Percentiles rank a stretch among this genome's conserved stretches.
These are phyloP conservation scores for Phytophthora tentaculata DNA, from an alignment of 352 stramenopile genomes.

Conservation along the genomic window DNA sequence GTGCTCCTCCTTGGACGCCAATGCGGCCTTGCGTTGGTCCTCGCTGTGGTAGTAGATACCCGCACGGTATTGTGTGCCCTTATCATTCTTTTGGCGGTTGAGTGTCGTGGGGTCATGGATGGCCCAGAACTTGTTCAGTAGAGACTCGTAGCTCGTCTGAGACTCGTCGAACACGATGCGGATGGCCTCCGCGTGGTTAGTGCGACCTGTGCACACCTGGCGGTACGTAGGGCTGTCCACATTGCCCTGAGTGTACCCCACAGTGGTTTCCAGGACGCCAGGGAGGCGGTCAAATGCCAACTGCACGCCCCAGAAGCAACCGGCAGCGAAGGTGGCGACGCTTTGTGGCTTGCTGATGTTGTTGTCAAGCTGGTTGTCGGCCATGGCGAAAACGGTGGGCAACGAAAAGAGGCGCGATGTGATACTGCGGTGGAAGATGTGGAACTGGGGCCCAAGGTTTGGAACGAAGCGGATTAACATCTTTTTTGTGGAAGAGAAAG, in stretches of 20 bases:
- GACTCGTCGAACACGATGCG: constrained; percentile 92
- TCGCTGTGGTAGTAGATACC: constrained; percentile 95
- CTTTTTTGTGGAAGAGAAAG: background rate
- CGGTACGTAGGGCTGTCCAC: constrained; percentile 94
- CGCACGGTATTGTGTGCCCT: constrained; percentile 96
- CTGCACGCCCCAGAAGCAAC: constrained; percentile 98
- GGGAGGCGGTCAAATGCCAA: constrained; percentile 95
- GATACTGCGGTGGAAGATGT: constrained; percentile 17
- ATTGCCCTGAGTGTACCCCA: constrained; percentile 87
- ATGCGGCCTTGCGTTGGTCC: constrained; percentile 81
- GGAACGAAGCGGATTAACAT: background rate
- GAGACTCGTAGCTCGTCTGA: constrained; percentile 81
- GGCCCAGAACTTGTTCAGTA: constrained; percentile 84
- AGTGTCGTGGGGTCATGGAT: constrained; percentile 95
- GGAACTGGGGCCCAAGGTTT: constrained; percentile 39
- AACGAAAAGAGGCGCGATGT: constrained; percentile 15
- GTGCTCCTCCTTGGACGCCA: constrained; percentile 70
- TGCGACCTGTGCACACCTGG: constrained; percentile 93
- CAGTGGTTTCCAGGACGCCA: constrained; percentile 92
- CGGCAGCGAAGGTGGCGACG: constrained; percentile 95
- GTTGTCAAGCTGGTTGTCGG: constrained; percentile 40
- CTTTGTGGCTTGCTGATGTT: constrained; percentile 15
- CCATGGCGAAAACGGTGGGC: constrained; percentile 39
- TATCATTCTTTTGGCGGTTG: constrained; percentile 89
- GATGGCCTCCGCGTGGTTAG: constrained; percentile 95